A percentile compares a stretch with the other conserved stretches of the same genome.
phyloP scores from a whole-genome alignment of 805 yeast species.

The Isabelozyma gotoi region DNA sequence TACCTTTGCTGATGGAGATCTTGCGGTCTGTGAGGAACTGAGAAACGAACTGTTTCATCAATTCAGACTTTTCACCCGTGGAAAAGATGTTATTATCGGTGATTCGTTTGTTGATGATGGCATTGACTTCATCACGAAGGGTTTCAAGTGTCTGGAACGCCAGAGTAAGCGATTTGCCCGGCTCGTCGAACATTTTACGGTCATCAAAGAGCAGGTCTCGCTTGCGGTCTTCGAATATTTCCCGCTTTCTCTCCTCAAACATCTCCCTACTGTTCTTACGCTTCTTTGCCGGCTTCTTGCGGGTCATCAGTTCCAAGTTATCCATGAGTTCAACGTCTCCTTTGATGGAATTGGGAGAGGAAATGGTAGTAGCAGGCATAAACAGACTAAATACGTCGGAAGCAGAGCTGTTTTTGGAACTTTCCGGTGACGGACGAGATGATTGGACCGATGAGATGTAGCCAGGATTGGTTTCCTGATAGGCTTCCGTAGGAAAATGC shows the following conservation, averaged over 20 bases:
- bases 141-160: neutral
- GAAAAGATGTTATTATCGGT: slow-evolving; percentile 7
- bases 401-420: neutral
- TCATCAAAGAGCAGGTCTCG: too few species aligned
- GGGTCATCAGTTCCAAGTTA: neutral
- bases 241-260: neutral
- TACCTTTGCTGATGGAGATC: slow-evolving; percentile 1
- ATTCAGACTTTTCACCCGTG: slow-evolving; percentile 8
- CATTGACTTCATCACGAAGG: slow-evolving; percentile 6
- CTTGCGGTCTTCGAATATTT: neutral
- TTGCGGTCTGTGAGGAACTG: slow-evolving; percentile 13
- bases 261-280: neutral
- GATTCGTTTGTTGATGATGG: slow-evolving; percentile 4
- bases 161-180: neutral
- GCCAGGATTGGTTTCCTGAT: neutral
- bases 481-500: too few species aligned
- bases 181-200: neutral
- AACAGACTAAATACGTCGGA: neutral
- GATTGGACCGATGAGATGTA: neutral
- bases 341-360: neutral
- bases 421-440: neutral
- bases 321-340: neutral
- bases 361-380: neutral
- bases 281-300: too few species aligned
- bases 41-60: slow-evolving; percentile 12